phyloP scores from a whole-genome alignment of 768 basidiomycete species.

The Serpula lacrymans region DNA sequence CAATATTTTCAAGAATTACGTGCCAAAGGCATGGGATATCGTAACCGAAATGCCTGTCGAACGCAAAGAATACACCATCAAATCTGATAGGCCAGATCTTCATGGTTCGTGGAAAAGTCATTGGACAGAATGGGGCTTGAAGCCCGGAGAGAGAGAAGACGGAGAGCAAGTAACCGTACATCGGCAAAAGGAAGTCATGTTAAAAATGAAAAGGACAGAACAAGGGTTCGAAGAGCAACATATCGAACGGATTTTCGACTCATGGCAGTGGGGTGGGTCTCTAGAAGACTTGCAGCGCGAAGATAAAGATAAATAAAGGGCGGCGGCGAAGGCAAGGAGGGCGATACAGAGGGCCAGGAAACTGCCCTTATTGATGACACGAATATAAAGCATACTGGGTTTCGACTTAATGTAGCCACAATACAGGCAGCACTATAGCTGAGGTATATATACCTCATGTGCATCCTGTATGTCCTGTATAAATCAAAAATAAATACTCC shows the following conservation, averaged over 20 bases:
- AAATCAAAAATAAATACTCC: too few species aligned
- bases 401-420: too few species aligned
- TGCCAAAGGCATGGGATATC: constrained; percentile 63
- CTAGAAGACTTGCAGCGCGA: too few species aligned
- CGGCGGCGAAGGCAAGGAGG: too few species aligned
- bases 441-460: too few species aligned
- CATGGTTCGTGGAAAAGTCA: constrained; percentile 41
- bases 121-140: constrained; percentile 38
- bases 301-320: too few species aligned
- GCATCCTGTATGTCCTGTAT: too few species aligned
- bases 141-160: constrained; percentile 22
- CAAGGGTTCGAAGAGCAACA: constrained; percentile 67
- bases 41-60: constrained; percentile 41
- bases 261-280: constrained; percentile 63
- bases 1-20: constrained; percentile 59
- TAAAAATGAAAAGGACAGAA: constrained; percentile 55
- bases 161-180: constrained; percentile 37
- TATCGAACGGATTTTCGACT: constrained; percentile 64
- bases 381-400: too few species aligned
- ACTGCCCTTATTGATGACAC: too few species aligned
- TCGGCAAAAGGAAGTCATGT: constrained; percentile 44
- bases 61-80: constrained; percentile 35
- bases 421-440: too few species aligned
- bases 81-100: constrained; percentile 35
- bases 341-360: too few species aligned